A percentile compares a stretch with the other conserved stretches of the same genome.
Evolutionary conservation across 768 basidiomycete genomes (phyloP).

Genomic region (Trametes gibbosa): DNA sequence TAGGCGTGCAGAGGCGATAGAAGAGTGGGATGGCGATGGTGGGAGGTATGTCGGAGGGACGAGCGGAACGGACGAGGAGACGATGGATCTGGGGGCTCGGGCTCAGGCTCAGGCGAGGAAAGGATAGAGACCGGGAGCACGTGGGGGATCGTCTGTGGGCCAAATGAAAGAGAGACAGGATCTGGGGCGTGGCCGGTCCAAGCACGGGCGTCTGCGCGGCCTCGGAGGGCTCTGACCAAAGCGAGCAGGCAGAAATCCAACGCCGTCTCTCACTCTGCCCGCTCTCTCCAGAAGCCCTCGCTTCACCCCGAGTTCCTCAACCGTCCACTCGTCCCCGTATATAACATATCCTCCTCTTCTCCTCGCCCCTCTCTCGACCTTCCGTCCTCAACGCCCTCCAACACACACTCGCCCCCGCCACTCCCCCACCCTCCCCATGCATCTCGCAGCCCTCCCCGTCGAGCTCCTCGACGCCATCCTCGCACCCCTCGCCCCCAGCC

Average conservation of each 20-base stretch:
- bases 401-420: background rate
- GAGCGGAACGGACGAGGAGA: constrained; percentile 1
- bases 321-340: background rate
- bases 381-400: constrained; percentile 1
- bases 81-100: background rate
- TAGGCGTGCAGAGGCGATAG: background rate
- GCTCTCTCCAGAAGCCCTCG: background rate
- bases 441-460: constrained; percentile 47
- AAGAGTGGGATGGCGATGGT: background rate
- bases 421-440: constrained; percentile 35
- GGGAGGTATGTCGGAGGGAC: constrained; percentile 7
- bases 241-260: background rate
- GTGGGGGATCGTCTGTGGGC: constrained; percentile 15
- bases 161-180: background rate
- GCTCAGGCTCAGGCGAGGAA: background rate
- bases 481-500: constrained; percentile 31
- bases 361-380: background rate
- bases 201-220: background rate
- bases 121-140: constrained; percentile 11
- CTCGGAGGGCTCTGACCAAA: background rate
- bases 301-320: constrained; percentile 4
- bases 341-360: background rate
- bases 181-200: background rate
- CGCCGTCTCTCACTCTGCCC: background rate
- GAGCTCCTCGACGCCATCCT: constrained; percentile 62